Percentiles rank a stretch among this genome's conserved stretches.
Conservation (phyloP, 2,329 filamentous ascomycete species). For the Chrysosphaeria jannelii region DNA sequence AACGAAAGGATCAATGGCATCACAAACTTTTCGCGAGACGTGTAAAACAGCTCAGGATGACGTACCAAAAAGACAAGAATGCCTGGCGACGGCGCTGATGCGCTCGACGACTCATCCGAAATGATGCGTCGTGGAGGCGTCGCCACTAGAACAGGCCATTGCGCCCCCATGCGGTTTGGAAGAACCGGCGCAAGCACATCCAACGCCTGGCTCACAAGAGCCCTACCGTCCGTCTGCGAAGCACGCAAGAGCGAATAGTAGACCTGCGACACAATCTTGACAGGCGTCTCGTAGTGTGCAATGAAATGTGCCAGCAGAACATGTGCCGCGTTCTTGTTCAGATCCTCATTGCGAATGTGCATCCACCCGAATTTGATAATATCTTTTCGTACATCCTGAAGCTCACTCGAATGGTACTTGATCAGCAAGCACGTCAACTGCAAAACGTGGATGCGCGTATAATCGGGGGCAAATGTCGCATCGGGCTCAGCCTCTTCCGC, state of each 20-base stretch:
- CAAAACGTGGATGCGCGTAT: constrained; percentile 82
- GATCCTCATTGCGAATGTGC: constrained; percentile 93
- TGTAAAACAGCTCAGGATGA: constrained; percentile 81
- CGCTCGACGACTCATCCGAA: constrained; percentile 77
- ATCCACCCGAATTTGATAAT: constrained; percentile 99
- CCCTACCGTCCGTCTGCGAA: constrained; percentile 80
- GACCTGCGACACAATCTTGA: constrained; percentile 86
- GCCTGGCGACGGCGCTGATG: constrained; percentile 86
- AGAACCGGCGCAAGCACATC: constrained; percentile 88
- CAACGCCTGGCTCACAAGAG: constrained; percentile 74
- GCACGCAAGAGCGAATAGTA: constrained; percentile 76
- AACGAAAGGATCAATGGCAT: constrained; percentile 69
- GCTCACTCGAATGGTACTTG: constrained; percentile 69
- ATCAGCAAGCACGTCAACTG: constrained; percentile 85
- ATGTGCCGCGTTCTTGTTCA: constrained; percentile 96
- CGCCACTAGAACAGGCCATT: too few relatives aligned
- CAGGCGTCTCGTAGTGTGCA: constrained; percentile 78
- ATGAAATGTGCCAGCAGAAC: constrained; percentile 96
- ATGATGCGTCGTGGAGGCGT: constrained; percentile 71
- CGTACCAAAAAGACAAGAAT: constrained; percentile 93
- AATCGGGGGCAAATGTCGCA: constrained; percentile 37
- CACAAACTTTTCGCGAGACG: constrained; percentile 73
- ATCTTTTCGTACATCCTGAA: constrained; percentile 83
- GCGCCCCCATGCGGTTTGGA: constrained; percentile 46
- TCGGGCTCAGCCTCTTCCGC: constrained; percentile 61